Percentiles rank a stretch among this genome's conserved stretches.
phyloP scores from a whole-genome alignment of 345 rosid species.

The thale cress (Arabidopsis thaliana) region DNA sequence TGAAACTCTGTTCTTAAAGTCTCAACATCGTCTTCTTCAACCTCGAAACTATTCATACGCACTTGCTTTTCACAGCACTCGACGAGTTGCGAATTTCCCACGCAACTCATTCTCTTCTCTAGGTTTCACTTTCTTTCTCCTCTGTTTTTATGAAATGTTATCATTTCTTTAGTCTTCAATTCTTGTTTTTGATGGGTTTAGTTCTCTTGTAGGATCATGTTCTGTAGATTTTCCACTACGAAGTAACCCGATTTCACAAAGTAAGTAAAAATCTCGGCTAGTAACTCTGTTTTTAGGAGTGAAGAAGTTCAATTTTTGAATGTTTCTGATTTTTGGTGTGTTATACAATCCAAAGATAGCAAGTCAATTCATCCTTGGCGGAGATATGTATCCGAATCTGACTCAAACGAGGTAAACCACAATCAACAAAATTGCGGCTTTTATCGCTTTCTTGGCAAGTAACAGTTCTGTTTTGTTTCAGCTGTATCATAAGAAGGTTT shows the following conservation, averaged over 20 bases:
- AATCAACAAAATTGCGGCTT: not conserved
- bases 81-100: slow-evolving; percentile 13
- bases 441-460: slow-evolving; percentile 17
- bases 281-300: slow-evolving; percentile 22
- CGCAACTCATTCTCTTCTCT: slow-evolving; percentile 23
- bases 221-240: slow-evolving; percentile 34
- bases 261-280: slow-evolving; percentile 36
- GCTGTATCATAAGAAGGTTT: slow-evolving; percentile 47
- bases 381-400: slow-evolving; percentile 50
- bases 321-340: not conserved
- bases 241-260: slow-evolving; percentile 30
- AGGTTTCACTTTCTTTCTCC: slow-evolving; percentile 28
- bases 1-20: slow-evolving; percentile 33
- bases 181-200: slow-evolving; percentile 1
- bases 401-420: slow-evolving; percentile 53
- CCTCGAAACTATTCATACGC: slow-evolving; percentile 22
- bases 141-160: not conserved
- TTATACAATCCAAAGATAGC: slow-evolving; percentile 36
- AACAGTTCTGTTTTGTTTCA: slow-evolving; percentile 40
- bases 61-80: slow-evolving; percentile 1
- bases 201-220: slow-evolving; percentile 26
- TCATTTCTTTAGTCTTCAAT: not conserved
- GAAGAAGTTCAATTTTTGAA: not conserved
- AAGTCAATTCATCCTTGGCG: slow-evolving; percentile 42
- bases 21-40: slow-evolving; percentile 39